Conservation (phyloP, 139 green algal genomes). For the Edaphochlamys debaryana region DNA sequence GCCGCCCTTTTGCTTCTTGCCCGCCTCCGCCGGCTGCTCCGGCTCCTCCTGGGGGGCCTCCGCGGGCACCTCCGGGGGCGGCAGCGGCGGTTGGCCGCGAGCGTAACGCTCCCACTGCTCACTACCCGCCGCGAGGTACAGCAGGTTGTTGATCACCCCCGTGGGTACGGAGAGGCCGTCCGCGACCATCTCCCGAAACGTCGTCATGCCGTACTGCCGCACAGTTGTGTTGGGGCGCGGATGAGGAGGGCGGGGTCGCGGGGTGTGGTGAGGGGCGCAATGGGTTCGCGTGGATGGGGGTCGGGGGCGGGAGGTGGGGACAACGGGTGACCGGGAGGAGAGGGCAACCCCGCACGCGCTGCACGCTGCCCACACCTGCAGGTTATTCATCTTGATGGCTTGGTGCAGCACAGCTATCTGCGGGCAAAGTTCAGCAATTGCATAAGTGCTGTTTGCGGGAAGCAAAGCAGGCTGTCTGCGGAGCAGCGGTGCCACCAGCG, state of each 20-base stretch:
- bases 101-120: slow-evolving; percentile 42
- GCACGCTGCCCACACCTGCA: neutral
- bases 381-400: slow-evolving; percentile 7
- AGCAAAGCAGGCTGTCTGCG: too few relatives aligned
- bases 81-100: slow-evolving; percentile 23
- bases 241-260: neutral
- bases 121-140: slow-evolving; percentile 31
- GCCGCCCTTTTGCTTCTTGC: neutral
- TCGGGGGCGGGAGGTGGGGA: neutral
- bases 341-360: neutral
- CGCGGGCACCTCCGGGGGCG: neutral
- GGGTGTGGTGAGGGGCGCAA: neutral
- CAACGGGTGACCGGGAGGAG: neutral
- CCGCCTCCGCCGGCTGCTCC: neutral
- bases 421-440: too few relatives aligned
- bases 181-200: neutral
- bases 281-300: neutral
- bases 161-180: neutral
- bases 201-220: slow-evolving; percentile 3
- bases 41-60: neutral
- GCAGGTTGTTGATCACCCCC: slow-evolving; percentile 20
- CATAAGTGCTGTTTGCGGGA: too few relatives aligned
- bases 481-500: too few relatives aligned
- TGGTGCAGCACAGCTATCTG: neutral
- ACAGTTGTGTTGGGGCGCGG: neutral